phyloP scores from a whole-genome alignment of 306 rosid species.

The Hippophae gyantsensis region DNA sequence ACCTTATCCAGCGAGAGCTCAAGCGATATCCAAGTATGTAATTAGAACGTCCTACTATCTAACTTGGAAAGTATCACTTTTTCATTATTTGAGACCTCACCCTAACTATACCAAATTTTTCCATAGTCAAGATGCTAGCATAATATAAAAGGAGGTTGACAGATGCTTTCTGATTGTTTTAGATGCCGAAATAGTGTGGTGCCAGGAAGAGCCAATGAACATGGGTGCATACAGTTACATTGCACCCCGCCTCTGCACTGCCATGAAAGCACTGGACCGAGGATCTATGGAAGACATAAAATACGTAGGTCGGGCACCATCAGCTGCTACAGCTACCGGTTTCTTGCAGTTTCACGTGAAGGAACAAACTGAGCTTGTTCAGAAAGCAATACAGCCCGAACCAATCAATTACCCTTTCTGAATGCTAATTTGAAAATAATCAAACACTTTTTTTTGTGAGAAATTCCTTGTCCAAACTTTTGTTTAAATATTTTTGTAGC shows the following conservation, averaged over 20 bases:
- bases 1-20: constrained; percentile 85
- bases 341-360: constrained; percentile 67
- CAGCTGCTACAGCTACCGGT: constrained; percentile 91
- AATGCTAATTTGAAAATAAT: background rate
- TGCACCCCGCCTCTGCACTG: constrained; percentile 58
- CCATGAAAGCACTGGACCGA: constrained; percentile 62
- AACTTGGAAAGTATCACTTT: background rate
- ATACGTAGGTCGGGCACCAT: constrained; percentile 81
- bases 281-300: constrained; percentile 66
- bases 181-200: constrained; percentile 97
- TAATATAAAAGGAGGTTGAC: constrained; percentile 7
- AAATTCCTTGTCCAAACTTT: no score
- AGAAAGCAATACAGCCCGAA: constrained; percentile 68
- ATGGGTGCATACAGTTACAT: constrained; percentile 84
- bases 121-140: background rate
- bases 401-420: constrained; percentile 33
- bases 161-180: constrained; percentile 14
- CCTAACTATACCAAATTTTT: background rate
- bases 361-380: constrained; percentile 73
- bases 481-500: no score
- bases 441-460: no score
- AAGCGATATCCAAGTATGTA: constrained; percentile 90
- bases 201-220: constrained; percentile 98
- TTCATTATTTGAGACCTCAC: background rate
- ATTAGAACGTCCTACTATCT: background rate